Percentiles rank a stretch among this genome's conserved stretches.
Conservation (phyloP, 2,329 filamentous ascomycete genomes). For the Tolypocladium tropicale region DNA sequence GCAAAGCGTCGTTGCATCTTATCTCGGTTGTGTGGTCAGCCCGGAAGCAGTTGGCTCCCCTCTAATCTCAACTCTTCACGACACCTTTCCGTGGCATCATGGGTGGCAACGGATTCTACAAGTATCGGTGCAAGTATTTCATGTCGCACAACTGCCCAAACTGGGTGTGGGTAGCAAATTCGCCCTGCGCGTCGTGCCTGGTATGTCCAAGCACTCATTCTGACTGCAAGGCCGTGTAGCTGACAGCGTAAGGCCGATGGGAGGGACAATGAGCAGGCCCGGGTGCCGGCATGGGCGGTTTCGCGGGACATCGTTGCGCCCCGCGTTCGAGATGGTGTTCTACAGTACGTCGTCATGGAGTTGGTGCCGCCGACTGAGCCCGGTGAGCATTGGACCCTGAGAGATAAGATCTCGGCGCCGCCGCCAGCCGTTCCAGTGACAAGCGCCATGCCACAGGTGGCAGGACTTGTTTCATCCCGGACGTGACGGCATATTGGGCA, state of each 20-base stretch:
- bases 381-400: conserved; percentile 27
- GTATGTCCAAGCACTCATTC: conserved; percentile 23
- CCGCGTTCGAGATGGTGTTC: conserved; percentile 30
- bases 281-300: conserved; percentile 14
- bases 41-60: not conserved
- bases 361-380: conserved; percentile 26
- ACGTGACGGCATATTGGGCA: not conserved
- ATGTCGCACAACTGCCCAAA: conserved; percentile 39
- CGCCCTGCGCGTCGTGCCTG: conserved; percentile 37
- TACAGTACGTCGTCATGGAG: conserved; percentile 39
- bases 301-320: conserved; percentile 35
- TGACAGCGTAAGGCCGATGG: conserved; percentile 33
- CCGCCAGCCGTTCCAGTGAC: conserved; percentile 5
- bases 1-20: not conserved
- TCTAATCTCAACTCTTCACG: not conserved
- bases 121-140: conserved; percentile 46
- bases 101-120: conserved; percentile 34
- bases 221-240: not conserved
- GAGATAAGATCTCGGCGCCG: conserved; percentile 17
- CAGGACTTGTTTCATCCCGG: conserved; percentile 1
- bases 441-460: conserved; percentile 2
- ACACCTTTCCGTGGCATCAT: conserved; percentile 8
- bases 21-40: not conserved
- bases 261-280: conserved; percentile 30
- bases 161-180: conserved; percentile 44